Conservation (phyloP, 345 rosid genomes). For the Toxicodendron radicans region DNA sequence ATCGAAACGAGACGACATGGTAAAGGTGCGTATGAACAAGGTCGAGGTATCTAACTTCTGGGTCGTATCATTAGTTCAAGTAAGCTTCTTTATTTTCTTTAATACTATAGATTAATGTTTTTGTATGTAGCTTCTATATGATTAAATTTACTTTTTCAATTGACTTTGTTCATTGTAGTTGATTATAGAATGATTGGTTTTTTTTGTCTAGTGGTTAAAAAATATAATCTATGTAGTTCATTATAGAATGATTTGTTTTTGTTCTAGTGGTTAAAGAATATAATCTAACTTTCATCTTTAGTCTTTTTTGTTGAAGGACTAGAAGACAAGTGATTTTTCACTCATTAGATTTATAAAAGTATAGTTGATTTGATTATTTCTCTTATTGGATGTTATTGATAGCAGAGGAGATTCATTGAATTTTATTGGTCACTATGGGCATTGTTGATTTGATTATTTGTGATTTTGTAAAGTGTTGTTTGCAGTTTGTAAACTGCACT, state of each 20-base stretch:
- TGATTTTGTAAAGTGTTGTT: too few species aligned
- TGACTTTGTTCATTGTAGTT: neutral
- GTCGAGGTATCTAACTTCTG: neutral
- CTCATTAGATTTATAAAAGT: too few species aligned
- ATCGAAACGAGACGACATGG: too few species aligned
- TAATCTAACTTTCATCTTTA: neutral
- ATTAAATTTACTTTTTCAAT: neutral
- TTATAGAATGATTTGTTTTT: neutral
- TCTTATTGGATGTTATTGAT: too few species aligned
- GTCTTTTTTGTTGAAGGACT: constrained; percentile 1
- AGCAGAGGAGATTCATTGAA: neutral
- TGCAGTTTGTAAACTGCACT: too few species aligned
- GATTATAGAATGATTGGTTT: neutral
- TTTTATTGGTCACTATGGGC: neutral
- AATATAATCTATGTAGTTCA: neutral
- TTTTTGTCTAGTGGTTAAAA: neutral
- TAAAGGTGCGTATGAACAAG: too few species aligned
- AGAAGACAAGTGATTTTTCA: neutral
- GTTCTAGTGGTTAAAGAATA: neutral
- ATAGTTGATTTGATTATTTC: too few species aligned
- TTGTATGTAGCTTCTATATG: neutral
- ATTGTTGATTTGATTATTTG: too few species aligned
- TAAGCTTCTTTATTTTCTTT: neutral
- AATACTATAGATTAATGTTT: neutral
- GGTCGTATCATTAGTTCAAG: neutral